These are phyloP conservation scores for Volvox reticuliferus DNA, from an alignment of 139 green algal genomes.

Conservation along the genomic window DNA sequence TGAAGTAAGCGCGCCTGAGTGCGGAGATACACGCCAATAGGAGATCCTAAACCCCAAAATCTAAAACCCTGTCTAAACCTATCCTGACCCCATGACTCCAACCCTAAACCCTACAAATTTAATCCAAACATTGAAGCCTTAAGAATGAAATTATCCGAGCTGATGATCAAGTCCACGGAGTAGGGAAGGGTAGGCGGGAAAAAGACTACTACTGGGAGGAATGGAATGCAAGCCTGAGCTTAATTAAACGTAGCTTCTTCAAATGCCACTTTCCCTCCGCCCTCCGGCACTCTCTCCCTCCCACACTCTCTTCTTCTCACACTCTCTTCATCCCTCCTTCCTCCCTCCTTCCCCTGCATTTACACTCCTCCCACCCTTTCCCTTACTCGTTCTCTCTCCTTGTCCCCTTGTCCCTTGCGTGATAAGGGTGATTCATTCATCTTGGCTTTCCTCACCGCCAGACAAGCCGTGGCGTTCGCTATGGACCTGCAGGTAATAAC, in stretches of 20 bases:
- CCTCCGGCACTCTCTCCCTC: too few relatives aligned
- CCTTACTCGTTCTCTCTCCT: not conserved
- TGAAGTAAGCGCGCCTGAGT: conserved; percentile 9
- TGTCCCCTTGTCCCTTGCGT: not conserved
- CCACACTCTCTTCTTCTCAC: not conserved
- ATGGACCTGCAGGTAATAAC: conserved; percentile 31
- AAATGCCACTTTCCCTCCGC: not conserved
- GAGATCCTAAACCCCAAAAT: not conserved
- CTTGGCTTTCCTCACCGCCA: conserved; percentile 30
- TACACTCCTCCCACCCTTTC: not conserved
- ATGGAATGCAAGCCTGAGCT: not conserved
- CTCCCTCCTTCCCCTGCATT: too few relatives aligned
- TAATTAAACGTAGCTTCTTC: not conserved
- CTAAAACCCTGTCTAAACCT: not conserved
- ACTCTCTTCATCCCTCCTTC: too few relatives aligned
- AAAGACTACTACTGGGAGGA: too few relatives aligned
- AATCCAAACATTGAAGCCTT: too few relatives aligned
- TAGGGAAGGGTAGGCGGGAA: too few relatives aligned
- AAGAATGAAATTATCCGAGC: too few relatives aligned
- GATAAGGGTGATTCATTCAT: conserved; percentile 47
- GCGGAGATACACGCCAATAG: not conserved
- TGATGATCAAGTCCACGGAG: too few relatives aligned
- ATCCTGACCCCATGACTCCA: too few relatives aligned
- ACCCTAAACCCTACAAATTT: too few relatives aligned
- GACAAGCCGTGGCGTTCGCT: conserved; percentile 27